phyloP scores from a whole-genome alignment of 352 stramenopile genomes.

The Globisporangium camurandrum region DNA sequence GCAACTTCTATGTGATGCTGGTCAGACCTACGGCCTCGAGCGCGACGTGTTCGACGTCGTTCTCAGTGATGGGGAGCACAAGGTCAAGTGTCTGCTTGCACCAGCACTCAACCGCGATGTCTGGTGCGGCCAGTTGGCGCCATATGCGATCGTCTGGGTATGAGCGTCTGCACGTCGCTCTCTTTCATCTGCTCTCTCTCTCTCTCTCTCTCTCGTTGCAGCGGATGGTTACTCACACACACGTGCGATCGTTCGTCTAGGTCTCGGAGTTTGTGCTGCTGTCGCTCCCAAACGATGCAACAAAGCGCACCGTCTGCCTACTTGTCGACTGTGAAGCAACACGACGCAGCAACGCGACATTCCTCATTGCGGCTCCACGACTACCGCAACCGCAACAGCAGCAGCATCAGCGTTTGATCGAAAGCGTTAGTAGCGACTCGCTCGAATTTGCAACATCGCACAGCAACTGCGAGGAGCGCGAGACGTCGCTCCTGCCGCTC shows the following conservation, averaged over 20 bases:
- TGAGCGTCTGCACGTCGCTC: too few relatives aligned
- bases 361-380: constrained; percentile 1
- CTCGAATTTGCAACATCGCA: constrained; percentile 41
- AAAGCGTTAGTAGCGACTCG: constrained; percentile 2
- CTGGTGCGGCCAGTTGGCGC: constrained; percentile 23
- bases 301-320: constrained; percentile 12
- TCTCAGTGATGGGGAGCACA: constrained; percentile 39
- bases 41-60: constrained; percentile 54
- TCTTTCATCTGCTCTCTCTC: not conserved
- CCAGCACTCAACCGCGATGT: constrained; percentile 30
- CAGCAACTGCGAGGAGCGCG: constrained; percentile 22
- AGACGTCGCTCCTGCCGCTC: constrained; percentile 39
- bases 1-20: constrained; percentile 18
- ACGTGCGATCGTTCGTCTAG: not conserved
- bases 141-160: constrained; percentile 28
- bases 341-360: not conserved
- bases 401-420: not conserved
- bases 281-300: not conserved
- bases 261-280: constrained; percentile 5
- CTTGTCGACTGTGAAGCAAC: constrained; percentile 12
- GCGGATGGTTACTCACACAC: not conserved
- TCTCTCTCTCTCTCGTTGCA: not conserved
- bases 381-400: not conserved
- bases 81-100: constrained; percentile 40
- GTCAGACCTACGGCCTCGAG: constrained; percentile 5